Evolutionary conservation across 2,329 filamentous ascomycete species (phyloP).

Genomic region (Trichoderma endophyticum): DNA sequence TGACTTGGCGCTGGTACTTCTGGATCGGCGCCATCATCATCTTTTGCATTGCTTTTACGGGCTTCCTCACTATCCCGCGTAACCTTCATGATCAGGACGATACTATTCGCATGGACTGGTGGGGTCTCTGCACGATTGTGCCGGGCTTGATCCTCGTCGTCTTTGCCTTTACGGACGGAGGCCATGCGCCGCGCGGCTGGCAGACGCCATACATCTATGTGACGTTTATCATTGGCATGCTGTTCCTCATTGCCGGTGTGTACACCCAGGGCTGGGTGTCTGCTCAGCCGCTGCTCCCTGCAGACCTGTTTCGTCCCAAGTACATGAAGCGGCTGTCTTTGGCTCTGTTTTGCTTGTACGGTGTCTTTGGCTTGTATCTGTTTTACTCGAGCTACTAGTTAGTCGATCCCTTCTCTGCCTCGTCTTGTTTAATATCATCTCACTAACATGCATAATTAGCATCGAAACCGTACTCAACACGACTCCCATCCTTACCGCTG

Average conservation of each 20-base stretch:
- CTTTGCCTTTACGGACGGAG: conserved; percentile 71
- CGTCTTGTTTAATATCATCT: not conserved
- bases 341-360: conserved; percentile 64
- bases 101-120: conserved; percentile 62
- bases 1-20: conserved; percentile 68
- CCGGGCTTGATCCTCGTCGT: conserved; percentile 66
- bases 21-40: conserved; percentile 54
- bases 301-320: conserved; percentile 65
- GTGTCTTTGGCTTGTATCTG: conserved; percentile 64
- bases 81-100: conserved; percentile 28
- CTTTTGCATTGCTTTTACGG: conserved; percentile 47
- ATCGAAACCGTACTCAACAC: conserved; percentile 58
- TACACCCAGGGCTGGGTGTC: conserved; percentile 74
- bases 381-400: conserved; percentile 69
- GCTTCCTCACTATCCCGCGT: conserved; percentile 39
- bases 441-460: conserved; percentile 33
- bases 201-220: conserved; percentile 68
- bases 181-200: conserved; percentile 68
- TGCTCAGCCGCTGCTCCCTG: conserved; percentile 64
- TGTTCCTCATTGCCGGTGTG: conserved; percentile 57
- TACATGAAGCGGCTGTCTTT: conserved; percentile 63
- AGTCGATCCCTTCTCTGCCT: conserved; percentile 27
- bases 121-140: conserved; percentile 58
- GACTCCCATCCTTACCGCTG: conserved; percentile 60
- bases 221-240: conserved; percentile 59